phyloP scores from a whole-genome alignment of 73 alveolate genomes.

The Tetrahymena elliotti region DNA sequence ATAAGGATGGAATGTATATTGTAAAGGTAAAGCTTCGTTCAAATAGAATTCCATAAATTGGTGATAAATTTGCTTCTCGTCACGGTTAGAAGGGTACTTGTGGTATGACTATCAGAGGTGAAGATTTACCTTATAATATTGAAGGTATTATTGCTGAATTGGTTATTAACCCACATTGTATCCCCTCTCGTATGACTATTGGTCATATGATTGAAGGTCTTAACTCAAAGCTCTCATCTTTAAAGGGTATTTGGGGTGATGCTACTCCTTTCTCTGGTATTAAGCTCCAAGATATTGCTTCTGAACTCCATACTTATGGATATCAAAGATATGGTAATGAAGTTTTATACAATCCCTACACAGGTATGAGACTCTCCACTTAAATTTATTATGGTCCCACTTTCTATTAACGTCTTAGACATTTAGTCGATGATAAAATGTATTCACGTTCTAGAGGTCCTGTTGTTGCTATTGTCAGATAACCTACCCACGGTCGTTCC shows the following conservation, averaged over 20 bases:
- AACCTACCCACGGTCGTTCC: conserved; percentile 99
- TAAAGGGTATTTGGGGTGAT: conserved; percentile 89
- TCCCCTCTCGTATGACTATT: conserved; percentile 99
- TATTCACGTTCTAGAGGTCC: conserved; percentile 96
- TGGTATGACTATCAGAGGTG: conserved; percentile 98
- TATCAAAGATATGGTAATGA: conserved; percentile 95
- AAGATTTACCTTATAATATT: conserved; percentile 95
- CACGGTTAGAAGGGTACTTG: conserved; percentile 99
- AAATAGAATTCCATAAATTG: conserved; percentile 94
- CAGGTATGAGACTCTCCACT: conserved; percentile 90
- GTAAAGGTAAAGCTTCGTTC: conserved; percentile 90
- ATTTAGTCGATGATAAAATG: conserved; percentile 99
- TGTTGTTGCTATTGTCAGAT: conserved; percentile 90
- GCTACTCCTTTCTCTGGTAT: conserved; percentile 97
- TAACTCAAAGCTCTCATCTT: conserved; percentile 78
- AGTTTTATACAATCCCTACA: conserved; percentile 93
- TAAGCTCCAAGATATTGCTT: conserved; percentile 82
- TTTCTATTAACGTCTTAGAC: conserved; percentile 98
- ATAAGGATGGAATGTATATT: conserved; percentile 79
- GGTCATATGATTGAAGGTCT: conserved; percentile 99
- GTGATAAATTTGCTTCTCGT: conserved; percentile 99
- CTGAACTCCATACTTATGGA: conserved; percentile 84
- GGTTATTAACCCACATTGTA: conserved; percentile 99
- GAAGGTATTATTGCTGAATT: conserved; percentile 95
- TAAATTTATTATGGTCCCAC: conserved; percentile 98